Base-by-base conservation (phyloP, 257 asterid genomes). In the Thymus quinquecostatus region DNA sequence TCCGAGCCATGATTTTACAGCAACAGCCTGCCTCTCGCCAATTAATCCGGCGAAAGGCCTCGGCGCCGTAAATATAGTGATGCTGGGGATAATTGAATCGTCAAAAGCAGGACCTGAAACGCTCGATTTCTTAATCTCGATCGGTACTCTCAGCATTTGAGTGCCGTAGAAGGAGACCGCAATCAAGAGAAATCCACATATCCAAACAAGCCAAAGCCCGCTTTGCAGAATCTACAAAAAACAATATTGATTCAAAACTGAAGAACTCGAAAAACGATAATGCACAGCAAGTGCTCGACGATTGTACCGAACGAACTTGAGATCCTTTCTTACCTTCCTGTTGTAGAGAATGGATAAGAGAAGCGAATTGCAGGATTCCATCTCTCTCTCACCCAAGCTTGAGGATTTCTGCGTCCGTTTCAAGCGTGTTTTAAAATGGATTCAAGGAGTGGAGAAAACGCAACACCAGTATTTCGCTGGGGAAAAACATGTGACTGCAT, bases 1-100 rank as follows among this genome's bases (percentile, higher is more conserved):
- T 56, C 88, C 86, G 68, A 94, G 98, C 98, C 98, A 94, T 77
- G 99, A 92, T 79, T 84, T 87, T 45, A 94, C 79, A 68, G 98
- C 99, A 77, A 88, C 77, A 49, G 70, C 78, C 58, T 92, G 99
- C 59, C 86, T 84, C 79, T 88, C 82, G 65, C 97, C 96, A 57
- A 71, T 67, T 10, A 75, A 51, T 48, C 91, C 98, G 75, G 53
- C 48, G 77, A 94, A 94, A 75, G 95, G 95, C 77, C 58, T 83
- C 1, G 97, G 96, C 6, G 96, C 98, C 14, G 99, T 82, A 77
- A 89, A 94, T 64, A 94, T 44, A 21, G 89, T 84, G 74, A 92
- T 77, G 45, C 69, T 85, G 11, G 96, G 91, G 80, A 73, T 69
- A 68, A 77, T 70, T 55, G 78, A 70, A 68, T 82, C 83, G 61